Conservation (phyloP, 805 yeast genomes). For the Kluyveromyces nonfermentans region DNA sequence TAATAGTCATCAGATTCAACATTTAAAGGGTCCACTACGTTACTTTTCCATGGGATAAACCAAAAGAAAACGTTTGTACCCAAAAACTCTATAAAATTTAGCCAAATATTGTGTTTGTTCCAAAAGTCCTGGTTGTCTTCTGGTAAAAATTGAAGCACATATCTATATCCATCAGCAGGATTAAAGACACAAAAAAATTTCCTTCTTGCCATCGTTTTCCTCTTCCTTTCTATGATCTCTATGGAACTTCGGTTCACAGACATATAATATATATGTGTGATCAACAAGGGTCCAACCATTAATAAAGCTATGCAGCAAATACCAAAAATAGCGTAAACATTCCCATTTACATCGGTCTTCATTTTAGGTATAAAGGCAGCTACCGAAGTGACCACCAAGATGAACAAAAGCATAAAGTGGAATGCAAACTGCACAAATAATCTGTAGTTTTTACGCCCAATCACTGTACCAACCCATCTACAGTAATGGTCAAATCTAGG, state of each 20-base stretch:
- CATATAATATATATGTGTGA: conserved; percentile 39
- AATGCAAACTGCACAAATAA: conserved; percentile 46
- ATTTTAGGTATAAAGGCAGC: conserved; percentile 23
- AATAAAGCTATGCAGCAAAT: conserved; percentile 37
- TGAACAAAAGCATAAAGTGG: conserved; percentile 31
- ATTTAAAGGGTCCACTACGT: conserved; percentile 4
- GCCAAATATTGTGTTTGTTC: conserved; percentile 14
- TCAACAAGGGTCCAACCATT: conserved; percentile 35
- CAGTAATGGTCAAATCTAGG: conserved; percentile 81
- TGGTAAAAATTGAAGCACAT: conserved; percentile 32
- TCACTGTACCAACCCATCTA: conserved; percentile 60
- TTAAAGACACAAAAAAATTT: conserved; percentile 22
- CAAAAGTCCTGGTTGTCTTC: conserved; percentile 17
- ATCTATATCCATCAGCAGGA: conserved; percentile 31
- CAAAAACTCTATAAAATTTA: conserved; percentile 24
- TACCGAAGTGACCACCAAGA: conserved; percentile 33
- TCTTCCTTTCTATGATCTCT: conserved; percentile 41
- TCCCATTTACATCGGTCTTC: conserved; percentile 30
- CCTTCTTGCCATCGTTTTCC: conserved; percentile 19
- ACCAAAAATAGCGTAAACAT: conserved; percentile 40
- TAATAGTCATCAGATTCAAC: conserved; percentile 6
- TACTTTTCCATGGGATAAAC: conserved; percentile 24
- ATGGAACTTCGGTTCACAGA: conserved; percentile 44
- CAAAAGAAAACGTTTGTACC: conserved; percentile 23
- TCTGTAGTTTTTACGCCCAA: conserved; percentile 60